Conservation (phyloP, 371 early-diverging fungal genomes). For the Mucor indicus region DNA sequence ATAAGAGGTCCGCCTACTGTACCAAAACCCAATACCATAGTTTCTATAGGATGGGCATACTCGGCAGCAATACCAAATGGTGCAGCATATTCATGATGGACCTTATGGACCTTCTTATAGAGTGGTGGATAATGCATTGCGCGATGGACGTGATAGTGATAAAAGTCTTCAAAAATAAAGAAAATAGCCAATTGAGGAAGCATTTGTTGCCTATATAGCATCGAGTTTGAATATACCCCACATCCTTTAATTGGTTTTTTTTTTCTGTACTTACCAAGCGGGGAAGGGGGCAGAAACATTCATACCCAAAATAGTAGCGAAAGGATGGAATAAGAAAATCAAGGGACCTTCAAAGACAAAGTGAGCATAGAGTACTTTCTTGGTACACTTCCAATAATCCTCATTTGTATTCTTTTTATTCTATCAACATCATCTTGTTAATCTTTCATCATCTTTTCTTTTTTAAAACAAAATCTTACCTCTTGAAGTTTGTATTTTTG, state of each 20-base stretch:
- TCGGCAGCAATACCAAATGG: constrained; percentile 90
- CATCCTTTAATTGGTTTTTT: neutral
- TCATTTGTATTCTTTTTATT: constrained; percentile 64
- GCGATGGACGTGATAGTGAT: constrained; percentile 84
- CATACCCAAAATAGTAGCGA: constrained; percentile 84
- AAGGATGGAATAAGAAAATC: constrained; percentile 84
- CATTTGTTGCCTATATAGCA: constrained; percentile 27
- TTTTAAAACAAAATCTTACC: constrained; percentile 26
- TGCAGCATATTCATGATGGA: constrained; percentile 91
- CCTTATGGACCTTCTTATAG: constrained; percentile 90
- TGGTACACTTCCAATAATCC: constrained; percentile 77
- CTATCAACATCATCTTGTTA: constrained; percentile 22
- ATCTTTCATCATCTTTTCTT: neutral
- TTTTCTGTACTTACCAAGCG: constrained; percentile 53
- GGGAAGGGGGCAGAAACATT: constrained; percentile 86
- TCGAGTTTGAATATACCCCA: neutral
- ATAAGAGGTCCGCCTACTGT: constrained; percentile 74
- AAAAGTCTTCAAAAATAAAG: constrained; percentile 84
- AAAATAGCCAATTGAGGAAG: constrained; percentile 66
- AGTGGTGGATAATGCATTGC: constrained; percentile 85
- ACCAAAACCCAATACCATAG: constrained; percentile 73
- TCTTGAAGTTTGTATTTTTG: constrained; percentile 85
- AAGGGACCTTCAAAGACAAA: constrained; percentile 83
- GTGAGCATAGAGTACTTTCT: constrained; percentile 71
- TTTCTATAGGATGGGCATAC: constrained; percentile 86